Evolutionary conservation across 495 filamentous ascomycete genomes (phyloP), one percentile per base, ranked within the genome.

Genomic region (Cercophora samala): DNA sequence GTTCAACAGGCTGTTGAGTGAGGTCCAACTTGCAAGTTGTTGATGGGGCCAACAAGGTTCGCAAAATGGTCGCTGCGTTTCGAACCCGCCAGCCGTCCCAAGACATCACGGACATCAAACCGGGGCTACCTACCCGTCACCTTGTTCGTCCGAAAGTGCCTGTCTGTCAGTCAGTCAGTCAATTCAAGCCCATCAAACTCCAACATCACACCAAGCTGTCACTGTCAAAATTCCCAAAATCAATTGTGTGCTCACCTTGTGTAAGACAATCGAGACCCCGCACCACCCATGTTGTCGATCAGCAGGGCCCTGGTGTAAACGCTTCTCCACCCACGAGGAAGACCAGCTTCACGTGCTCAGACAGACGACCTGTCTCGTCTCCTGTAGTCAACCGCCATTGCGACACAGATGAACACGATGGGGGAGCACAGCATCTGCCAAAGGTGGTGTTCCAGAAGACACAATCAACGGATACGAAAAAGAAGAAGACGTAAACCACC

Each of bases 401-500:
- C 37, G 13, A 46, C 37, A 46, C 37, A 46, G 37, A 46, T 18
- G 61, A 6, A 17, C 64, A 58, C 24, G 46, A 46, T 67, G 66
- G 62, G 69, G 58, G 61, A 62, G 24, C 17, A 71, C 66, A 66
- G 56, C 63, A 65, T 66, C 51, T 68, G 63, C 66, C 69, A 66
- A 46, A 56, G 15, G 22, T 15, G 2, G 22, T 23, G 53, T 56
- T 56, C 53, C 53, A 56, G 37, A 46, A 46, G 37, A 46, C 53
- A 56, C 53, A 56, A 23, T 21, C 53, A 23, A 56, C 18, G 53
- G 53, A 56, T 56, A 23, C n/a, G n/a, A 56, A 21, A 22, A 21
- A 23, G n/a, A 66, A 64, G 58, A 54, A 51, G 56, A 68, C 71
- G 68, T 70, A 68, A 74, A 66, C 64, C 64, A 55, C 64, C 69